Evolutionary conservation across 257 asterid species (phyloP).

Genomic region (Thymus quinquecostatus): DNA sequence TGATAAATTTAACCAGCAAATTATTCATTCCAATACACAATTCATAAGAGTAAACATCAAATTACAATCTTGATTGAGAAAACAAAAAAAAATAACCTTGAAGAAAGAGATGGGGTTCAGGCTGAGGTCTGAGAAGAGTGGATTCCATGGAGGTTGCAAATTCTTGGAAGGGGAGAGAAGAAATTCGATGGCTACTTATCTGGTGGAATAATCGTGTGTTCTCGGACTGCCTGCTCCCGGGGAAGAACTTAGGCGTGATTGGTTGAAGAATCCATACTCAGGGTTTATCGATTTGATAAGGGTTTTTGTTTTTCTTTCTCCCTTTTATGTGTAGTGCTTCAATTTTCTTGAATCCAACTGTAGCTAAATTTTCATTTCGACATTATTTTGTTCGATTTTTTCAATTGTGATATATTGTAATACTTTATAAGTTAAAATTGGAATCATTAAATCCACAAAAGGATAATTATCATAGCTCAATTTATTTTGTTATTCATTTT

Average conservation of each 20-base stretch:
- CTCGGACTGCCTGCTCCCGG: neutral
- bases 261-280: neutral
- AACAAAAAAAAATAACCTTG: slow-evolving; percentile 27
- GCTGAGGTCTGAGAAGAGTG: slow-evolving; percentile 49
- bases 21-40: neutral
- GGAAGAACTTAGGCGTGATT: neutral
- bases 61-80: neutral
- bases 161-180: neutral
- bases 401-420: no score
- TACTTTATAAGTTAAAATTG: no score
- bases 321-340: no score
- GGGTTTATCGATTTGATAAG: no score
- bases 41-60: neutral
- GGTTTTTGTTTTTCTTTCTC: no score
- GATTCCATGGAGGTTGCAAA: slow-evolving; percentile 59
- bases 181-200: slow-evolving; percentile 29
- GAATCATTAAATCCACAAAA: no score
- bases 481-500: no score
- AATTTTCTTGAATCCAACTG: no score
- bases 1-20: neutral
- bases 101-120: slow-evolving; percentile 40
- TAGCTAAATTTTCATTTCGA: no score
- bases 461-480: no score
- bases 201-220: neutral
- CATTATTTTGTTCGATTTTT: no score